Evolutionary conservation across 257 asterid genomes (phyloP).

Genomic region (Knoxia roxburghii): DNA sequence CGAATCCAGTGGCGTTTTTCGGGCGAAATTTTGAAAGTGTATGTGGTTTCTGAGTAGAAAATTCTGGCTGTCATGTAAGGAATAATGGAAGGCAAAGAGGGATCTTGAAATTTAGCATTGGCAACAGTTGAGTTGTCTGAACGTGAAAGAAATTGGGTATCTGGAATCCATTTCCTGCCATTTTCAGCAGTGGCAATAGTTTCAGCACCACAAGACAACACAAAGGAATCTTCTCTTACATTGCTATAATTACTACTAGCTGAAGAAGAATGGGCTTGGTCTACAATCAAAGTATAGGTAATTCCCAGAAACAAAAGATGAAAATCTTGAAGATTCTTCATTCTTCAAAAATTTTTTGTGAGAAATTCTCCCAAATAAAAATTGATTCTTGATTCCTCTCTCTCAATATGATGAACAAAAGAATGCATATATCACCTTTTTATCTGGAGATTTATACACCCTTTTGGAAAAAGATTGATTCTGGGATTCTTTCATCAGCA

Average conservation of each 20-base stretch:
- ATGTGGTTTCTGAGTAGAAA: conserved; percentile 39
- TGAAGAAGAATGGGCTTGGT: conserved; percentile 24
- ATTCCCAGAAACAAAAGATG: conserved; percentile 18
- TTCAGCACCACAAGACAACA: conserved; percentile 58
- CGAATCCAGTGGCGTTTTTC: conserved; percentile 49
- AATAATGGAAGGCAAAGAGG: conserved; percentile 54
- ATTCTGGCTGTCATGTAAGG: conserved; percentile 75
- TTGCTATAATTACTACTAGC: conserved; percentile 2
- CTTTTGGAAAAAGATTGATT: conserved; percentile 2
- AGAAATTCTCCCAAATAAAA: too few relatives aligned
- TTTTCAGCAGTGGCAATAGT: conserved; percentile 31
- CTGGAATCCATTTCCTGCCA: conserved; percentile 54
- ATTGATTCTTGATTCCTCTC: too few relatives aligned
- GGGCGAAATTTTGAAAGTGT: conserved; percentile 37
- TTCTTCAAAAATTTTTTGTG: conserved; percentile 12
- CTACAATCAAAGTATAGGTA: conserved; percentile 19
- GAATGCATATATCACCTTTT: not conserved
- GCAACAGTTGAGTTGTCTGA: conserved; percentile 28
- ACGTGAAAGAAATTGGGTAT: conserved; percentile 29
- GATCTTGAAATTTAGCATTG: conserved; percentile 50
- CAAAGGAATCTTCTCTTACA: conserved; percentile 19
- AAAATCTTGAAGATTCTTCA: conserved; percentile 24
- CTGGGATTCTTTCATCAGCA: not conserved
- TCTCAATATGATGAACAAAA: not conserved
- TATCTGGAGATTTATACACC: not conserved